phyloP scores from a whole-genome alignment of 192 early-diverging fungal species.

The Entomortierella beljakovae region DNA sequence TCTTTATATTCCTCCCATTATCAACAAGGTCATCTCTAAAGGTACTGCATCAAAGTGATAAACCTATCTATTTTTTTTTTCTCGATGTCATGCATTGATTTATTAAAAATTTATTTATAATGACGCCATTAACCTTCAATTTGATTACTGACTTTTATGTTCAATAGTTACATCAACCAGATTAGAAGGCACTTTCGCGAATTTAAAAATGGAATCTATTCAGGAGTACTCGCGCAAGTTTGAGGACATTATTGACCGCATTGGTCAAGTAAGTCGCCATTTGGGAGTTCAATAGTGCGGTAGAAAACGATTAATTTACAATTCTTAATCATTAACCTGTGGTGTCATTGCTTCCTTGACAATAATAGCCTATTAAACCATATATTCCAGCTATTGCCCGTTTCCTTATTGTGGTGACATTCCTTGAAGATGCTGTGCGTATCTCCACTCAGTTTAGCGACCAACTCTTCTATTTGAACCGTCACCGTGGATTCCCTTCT shows the following conservation, averaged over 20 bases:
- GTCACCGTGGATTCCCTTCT: constrained; percentile 83
- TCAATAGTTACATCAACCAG: neutral
- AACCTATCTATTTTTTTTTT: neutral
- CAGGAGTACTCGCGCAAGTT: constrained; percentile 66
- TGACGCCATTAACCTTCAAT: too few species aligned
- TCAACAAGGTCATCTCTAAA: constrained; percentile 1
- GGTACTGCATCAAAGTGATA: neutral
- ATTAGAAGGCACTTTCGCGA: neutral
- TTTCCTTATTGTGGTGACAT: constrained; percentile 95
- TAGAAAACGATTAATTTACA: neutral
- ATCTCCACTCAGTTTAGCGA: constrained; percentile 91
- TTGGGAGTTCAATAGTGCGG: too few species aligned
- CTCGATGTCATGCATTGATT: too few species aligned
- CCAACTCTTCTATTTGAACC: constrained; percentile 88
- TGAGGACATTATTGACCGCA: constrained; percentile 81
- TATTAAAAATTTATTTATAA: too few species aligned
- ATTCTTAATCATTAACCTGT: neutral
- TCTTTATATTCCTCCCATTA: neutral
- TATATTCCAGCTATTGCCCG: constrained; percentile 91
- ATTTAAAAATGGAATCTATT: constrained; percentile 55
- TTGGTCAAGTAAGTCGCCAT: constrained; percentile 56
- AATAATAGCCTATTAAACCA: constrained; percentile 82
- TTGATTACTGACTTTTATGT: neutral
- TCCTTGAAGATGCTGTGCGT: constrained; percentile 93
- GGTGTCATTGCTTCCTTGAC: neutral